Evolutionary conservation across 371 early-diverging fungal species (phyloP).

Genomic region (Mortierella sp.): DNA sequence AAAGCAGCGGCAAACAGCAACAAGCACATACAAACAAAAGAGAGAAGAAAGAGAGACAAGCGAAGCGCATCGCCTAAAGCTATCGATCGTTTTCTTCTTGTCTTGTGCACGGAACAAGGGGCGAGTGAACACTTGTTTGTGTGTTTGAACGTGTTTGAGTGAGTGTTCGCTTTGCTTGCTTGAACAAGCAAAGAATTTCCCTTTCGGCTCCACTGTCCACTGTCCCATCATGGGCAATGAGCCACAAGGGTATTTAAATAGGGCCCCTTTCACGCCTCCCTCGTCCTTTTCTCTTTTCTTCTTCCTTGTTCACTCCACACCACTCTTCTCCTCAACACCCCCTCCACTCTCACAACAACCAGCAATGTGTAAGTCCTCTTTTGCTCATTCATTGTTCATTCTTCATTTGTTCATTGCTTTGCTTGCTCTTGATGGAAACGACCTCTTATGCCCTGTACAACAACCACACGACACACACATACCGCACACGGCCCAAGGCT

Average conservation of each 20-base stretch:
- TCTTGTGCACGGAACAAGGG: not conserved
- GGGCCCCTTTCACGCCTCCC: not conserved
- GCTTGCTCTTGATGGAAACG: not conserved
- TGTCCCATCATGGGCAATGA: not conserved
- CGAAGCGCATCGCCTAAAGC: not conserved
- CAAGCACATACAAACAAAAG: not conserved
- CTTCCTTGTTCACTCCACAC: conserved; percentile 12
- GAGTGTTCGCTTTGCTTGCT: not conserved
- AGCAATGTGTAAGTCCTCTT: conserved; percentile 7
- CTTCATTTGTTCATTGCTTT: not conserved
- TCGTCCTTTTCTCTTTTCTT: not conserved
- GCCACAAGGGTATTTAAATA: not conserved
- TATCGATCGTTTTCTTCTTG: not conserved
- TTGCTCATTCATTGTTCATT: not conserved
- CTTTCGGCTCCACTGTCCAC: not conserved
- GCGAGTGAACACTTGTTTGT: not conserved
- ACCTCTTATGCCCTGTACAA: not conserved
- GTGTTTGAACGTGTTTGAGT: too few species aligned
- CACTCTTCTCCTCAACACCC: not conserved
- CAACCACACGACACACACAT: not conserved
- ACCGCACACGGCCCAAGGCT: too few species aligned
- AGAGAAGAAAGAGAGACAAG: not conserved
- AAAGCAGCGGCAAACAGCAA: too few species aligned
- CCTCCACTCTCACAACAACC: not conserved
- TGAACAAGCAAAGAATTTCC: not conserved